Base-by-base conservation (phyloP, 148 eudicot genomes). In the Tetragonia tetragonoides region DNA sequence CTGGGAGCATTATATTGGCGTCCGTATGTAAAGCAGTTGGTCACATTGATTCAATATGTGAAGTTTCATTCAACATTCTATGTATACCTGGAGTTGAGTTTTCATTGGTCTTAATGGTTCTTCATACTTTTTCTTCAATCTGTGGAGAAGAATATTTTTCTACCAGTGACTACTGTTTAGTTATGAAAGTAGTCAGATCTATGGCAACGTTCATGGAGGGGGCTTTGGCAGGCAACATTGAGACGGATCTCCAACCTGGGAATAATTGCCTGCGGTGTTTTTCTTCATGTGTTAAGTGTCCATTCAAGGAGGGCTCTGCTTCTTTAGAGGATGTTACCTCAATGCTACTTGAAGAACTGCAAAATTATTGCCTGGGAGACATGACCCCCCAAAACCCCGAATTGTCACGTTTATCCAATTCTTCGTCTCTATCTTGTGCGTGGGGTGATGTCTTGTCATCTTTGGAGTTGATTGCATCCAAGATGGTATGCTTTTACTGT, bases 81-180 rank as follows among this genome's bases (percentile, higher is more conserved):
- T 74, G 71, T 68, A 81, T 87, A 81, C 74, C 57, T 71, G 81
- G 68, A 28, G 61, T 68, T 62, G 86, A 86, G 49, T 70, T 66
- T 83, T 80, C 80, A 20, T 60, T 83, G 77, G 69, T 83, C 63
- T 74, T 90, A 84, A 79, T 77, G 51, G 66, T 93, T 60, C 91
- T 95, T 76, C 99, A 95, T 85, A 83, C 83, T 49, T 90, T 95
- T 85, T 94, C 90, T 54, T 77, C 72, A 80, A 66, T 86, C 49
- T 86, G 90, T 78, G 97, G 97, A 59, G 79, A 87, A 20, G 87
- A 87, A 62, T 92, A 86, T 78, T 77, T 90, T 20, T 61, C 71
- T 67, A 67, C 34, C 40, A 66, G 86, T 51, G 83, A 83, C 39
- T 81, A 81, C 75, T 54, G 80, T 72, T 63, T 83, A 42, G 56